These are phyloP conservation scores for Bryum argenteum DNA, from an alignment of 225 moss, liverwort and hornwort genomes.

Conservation along the genomic window DNA sequence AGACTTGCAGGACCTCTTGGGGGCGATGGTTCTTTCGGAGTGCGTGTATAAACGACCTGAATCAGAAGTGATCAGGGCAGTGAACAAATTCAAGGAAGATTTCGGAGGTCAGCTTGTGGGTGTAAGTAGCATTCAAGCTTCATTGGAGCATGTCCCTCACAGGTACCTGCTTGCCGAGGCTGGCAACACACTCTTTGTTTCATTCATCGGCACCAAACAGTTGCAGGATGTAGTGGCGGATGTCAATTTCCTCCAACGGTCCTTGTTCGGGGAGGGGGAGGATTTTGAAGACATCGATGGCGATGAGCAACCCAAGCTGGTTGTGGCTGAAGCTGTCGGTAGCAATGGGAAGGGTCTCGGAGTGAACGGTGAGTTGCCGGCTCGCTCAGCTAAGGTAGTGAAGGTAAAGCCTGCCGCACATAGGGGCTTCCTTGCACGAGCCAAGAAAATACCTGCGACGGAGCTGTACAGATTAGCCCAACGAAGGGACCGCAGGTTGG, in stretches of 20 bases:
- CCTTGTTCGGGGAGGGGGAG: slow-evolving; percentile 81
- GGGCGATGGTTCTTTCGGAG: slow-evolving; percentile 97
- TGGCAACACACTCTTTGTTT: slow-evolving; percentile 87
- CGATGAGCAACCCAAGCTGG: slow-evolving; percentile 51
- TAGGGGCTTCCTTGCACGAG: slow-evolving; percentile 86
- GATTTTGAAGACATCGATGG: slow-evolving; percentile 51
- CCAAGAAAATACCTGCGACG: slow-evolving; percentile 85
- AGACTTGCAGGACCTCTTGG: slow-evolving; percentile 91
- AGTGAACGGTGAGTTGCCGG: slow-evolving; percentile 53
- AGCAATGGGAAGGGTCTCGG: slow-evolving; percentile 55
- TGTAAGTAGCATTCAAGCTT: slow-evolving; percentile 68
- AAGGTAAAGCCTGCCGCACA: slow-evolving; percentile 85
- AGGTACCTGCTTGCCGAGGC: slow-evolving; percentile 96
- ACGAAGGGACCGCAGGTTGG: slow-evolving; percentile 84
- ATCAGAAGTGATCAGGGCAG: slow-evolving; percentile 72
- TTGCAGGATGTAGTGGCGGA: slow-evolving; percentile 96
- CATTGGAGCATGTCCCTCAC: slow-evolving; percentile 88
- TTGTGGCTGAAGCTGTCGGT: slow-evolving; percentile 30
- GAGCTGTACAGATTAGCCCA: slow-evolving; percentile 95
- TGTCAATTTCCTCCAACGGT: slow-evolving; percentile 88
- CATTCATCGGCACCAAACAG: slow-evolving; percentile 91
- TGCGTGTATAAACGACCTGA: slow-evolving; percentile 91
- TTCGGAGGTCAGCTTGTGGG: slow-evolving; percentile 93
- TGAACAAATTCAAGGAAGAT: slow-evolving; percentile 84
- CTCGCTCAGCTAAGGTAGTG: slow-evolving; percentile 48